Evolutionary conservation across 2,329 filamentous ascomycete genomes (phyloP).

Genomic region (Pseudocercospora musae): DNA sequence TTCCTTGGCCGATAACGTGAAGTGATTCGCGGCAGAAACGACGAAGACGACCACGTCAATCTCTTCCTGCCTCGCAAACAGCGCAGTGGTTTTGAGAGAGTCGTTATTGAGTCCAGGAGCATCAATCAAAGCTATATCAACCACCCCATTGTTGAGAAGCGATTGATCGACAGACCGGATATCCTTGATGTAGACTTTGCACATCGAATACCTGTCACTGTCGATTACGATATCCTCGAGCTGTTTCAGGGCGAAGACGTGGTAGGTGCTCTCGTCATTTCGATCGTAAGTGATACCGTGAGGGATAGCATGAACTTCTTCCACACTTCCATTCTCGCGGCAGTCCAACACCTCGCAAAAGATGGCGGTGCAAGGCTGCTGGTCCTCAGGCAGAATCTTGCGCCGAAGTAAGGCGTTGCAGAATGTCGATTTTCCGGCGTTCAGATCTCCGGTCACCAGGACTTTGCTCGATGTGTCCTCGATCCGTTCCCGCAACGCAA

Average conservation of each 20-base stretch:
- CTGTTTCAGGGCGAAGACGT: constrained; percentile 73
- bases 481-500: constrained; percentile 83
- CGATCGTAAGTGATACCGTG: constrained; percentile 76
- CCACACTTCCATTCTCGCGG: constrained; percentile 81
- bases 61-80: constrained; percentile 95
- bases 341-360: constrained; percentile 97
- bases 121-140: constrained; percentile 96
- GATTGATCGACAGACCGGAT: constrained; percentile 86
- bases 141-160: constrained; percentile 92
- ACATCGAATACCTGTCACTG: constrained; percentile 84
- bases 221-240: constrained; percentile 88
- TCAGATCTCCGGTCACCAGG: constrained; percentile 89
- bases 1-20: constrained; percentile 94
- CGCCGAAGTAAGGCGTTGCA: constrained; percentile 93
- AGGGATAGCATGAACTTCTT: constrained; percentile 94
- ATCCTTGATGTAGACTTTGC: constrained; percentile 95
- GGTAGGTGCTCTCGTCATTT: constrained; percentile 90
- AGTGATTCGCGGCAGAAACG: constrained; percentile 95
- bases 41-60: constrained; percentile 99
- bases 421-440: constrained; percentile 97
- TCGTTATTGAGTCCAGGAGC: constrained; percentile 94
- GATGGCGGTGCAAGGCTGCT: constrained; percentile 96
- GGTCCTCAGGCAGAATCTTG: constrained; percentile 92
- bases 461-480: constrained; percentile 98
- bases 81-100: constrained; percentile 92